Conservation (phyloP, 1,139 yeast genomes). For the Sugiyamaella sp. region DNA sequence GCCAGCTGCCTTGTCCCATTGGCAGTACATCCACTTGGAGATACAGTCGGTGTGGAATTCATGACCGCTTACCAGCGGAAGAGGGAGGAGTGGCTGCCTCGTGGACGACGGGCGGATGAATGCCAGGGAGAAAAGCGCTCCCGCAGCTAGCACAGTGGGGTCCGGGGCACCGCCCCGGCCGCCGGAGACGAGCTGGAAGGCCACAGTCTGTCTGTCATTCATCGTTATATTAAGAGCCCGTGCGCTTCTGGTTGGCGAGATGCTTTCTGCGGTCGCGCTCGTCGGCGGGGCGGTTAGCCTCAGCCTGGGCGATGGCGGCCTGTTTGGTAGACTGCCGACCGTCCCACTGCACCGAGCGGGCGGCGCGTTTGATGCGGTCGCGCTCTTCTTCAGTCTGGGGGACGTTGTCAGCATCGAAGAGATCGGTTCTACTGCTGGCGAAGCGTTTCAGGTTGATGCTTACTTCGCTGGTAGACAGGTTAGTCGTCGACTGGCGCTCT, state of each 20-base stretch:
- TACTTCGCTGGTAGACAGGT: constrained; percentile 69
- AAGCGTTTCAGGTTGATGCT: constrained; percentile 72
- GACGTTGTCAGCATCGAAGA: constrained; percentile 25
- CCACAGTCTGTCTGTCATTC: constrained; percentile 13
- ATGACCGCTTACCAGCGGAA: no score
- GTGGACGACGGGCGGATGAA: no score
- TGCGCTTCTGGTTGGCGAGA: constrained; percentile 32
- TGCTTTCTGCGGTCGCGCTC: constrained; percentile 34
- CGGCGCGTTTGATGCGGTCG: constrained; percentile 27
- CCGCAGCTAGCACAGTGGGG: no score
- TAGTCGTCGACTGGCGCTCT: constrained; percentile 61
- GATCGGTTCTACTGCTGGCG: constrained; percentile 44
- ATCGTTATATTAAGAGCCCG: constrained; percentile 32
- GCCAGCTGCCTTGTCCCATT: no score
- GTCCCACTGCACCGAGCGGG: constrained; percentile 37
- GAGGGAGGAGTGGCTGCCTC: no score
- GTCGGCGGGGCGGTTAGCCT: constrained; percentile 19
- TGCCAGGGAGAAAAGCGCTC: no score
- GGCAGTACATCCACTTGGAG: no score
- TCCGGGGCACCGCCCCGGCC: background rate
- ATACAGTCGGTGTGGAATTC: no score
- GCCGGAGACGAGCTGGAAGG: background rate
- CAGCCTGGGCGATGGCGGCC: constrained; percentile 36
- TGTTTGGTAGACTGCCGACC: constrained; percentile 35
- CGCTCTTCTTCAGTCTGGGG: constrained; percentile 24